Evolutionary conservation across 2,329 filamentous ascomycete species (phyloP).

Genomic region (Phaeomoniella chlamydospora): DNA sequence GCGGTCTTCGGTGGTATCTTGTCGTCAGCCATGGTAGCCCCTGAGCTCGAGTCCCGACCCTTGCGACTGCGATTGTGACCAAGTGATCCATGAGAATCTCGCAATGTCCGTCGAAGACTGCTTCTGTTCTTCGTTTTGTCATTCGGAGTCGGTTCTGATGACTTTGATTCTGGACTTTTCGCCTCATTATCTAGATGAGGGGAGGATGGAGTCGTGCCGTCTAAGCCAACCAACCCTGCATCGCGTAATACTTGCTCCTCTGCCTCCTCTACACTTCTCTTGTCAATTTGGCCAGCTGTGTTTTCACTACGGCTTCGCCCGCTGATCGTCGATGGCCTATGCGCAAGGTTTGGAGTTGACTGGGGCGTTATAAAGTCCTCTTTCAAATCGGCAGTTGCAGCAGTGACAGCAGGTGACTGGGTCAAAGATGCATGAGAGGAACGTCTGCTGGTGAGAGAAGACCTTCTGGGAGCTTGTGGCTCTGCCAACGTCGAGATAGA

Average conservation of each 20-base stretch:
- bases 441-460: background rate
- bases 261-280: constrained; percentile 40
- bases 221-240: constrained; percentile 45
- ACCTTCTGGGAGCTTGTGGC: constrained; percentile 13
- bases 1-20: constrained; percentile 23
- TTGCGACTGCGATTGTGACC: constrained; percentile 55
- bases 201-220: constrained; percentile 25
- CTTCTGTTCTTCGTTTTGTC: constrained; percentile 56
- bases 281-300: constrained; percentile 20
- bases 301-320: constrained; percentile 14
- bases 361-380: constrained; percentile 14
- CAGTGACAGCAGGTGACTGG: constrained; percentile 15
- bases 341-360: constrained; percentile 15
- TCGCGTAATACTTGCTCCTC: constrained; percentile 56
- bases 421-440: constrained; percentile 1
- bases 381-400: constrained; percentile 11
- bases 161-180: constrained; percentile 21
- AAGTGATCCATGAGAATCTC: constrained; percentile 58
- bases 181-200: constrained; percentile 21
- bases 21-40: constrained; percentile 38
- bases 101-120: constrained; percentile 77
- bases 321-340: constrained; percentile 23
- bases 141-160: constrained; percentile 27
- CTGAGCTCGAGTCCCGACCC: constrained; percentile 57
- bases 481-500: background rate